Base-by-base conservation (phyloP, 2,329 filamentous ascomycete species). In the Dactylonectria estremocensis region DNA sequence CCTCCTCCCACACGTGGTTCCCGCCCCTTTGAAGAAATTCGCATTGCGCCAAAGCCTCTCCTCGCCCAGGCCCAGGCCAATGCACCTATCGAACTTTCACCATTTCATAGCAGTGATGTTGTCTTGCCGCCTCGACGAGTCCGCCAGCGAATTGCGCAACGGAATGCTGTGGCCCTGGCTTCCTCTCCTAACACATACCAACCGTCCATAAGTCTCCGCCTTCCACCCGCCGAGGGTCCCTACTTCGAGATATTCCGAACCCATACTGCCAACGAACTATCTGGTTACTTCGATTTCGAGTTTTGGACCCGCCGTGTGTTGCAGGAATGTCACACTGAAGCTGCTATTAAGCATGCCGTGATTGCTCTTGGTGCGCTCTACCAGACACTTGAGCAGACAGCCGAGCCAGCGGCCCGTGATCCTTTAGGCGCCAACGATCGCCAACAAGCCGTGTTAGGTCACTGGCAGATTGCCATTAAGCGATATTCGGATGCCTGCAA, bases 291-390 rank as follows among this genome's bases (percentile, higher is more conserved):
- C 68, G 88, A 92, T 74, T 88, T 86, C 20, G 83, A 86, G 2
- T 92, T 92, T 74, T 93, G 90, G 90, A 89, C 85, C 1, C 83
- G 85, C 49, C 86, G 87, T 37, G 89, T 92, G 2, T 77, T 92
- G 10, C 88, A 90, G 71, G 89, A 90, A 76, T 91, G 89, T 59
- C 89, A 92, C 70, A 83, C 84, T 1, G 88, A 91, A 74, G 81
- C 86, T 13, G 85, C 90, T 28, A 89, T 92, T 66, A 87, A 88
- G 13, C 89, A 92, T 77, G 89, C 90, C 11, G 89, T 92, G 10
- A 85, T 92, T 24, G 91, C 90, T 6, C 81, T 93, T 8, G 90
- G 90, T 16, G 89, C 90, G 3, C 80, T 93, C 45, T 92, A 92
- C 78, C 91, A 91, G 77, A 91, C 89, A 1, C 78, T 91, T 7